These are phyloP conservation scores for Xanthoparmelia taractica DNA, from an alignment of 495 filamentous ascomycete genomes.

Conservation along the genomic window DNA sequence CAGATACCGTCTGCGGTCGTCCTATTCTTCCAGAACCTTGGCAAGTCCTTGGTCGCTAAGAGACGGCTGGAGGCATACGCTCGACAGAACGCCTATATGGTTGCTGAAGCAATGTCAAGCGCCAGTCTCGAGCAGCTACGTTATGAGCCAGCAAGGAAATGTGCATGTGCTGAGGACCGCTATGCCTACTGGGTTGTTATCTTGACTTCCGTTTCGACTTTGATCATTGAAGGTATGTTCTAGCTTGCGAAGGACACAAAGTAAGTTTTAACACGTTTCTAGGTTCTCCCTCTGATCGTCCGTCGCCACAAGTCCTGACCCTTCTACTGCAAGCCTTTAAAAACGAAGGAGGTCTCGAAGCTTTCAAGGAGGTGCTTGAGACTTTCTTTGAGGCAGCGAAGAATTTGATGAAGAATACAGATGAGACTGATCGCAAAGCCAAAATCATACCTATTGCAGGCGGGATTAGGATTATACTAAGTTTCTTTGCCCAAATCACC, in stretches of 20 bases:
- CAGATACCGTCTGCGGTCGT: constrained; percentile 63
- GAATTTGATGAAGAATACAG: constrained; percentile 30
- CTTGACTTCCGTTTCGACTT: constrained; percentile 64
- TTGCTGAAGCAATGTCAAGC: constrained; percentile 72
- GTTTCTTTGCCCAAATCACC: constrained; percentile 67
- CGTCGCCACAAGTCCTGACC: constrained; percentile 60
- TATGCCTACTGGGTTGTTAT: constrained; percentile 77
- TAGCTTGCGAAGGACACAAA: background rate
- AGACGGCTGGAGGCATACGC: constrained; percentile 55
- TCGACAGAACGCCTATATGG: constrained; percentile 57
- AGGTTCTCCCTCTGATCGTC: constrained; percentile 47
- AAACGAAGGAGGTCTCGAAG: constrained; percentile 63
- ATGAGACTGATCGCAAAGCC: constrained; percentile 39
- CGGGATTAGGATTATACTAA: constrained; percentile 77
- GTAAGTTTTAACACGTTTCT: constrained; percentile 18
- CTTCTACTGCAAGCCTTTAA: constrained; percentile 82
- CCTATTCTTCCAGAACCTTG: constrained; percentile 71
- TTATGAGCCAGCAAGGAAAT: constrained; percentile 39
- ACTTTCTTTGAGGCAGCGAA: constrained; percentile 65
- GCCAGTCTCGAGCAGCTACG: constrained; percentile 60
- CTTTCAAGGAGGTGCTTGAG: constrained; percentile 64
- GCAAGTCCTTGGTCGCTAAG: constrained; percentile 68
- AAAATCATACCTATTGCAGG: constrained; percentile 50
- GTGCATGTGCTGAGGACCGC: constrained; percentile 39
- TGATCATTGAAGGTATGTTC: constrained; percentile 62